These are phyloP conservation scores for Plantago coronopus DNA, from an alignment of 305 asterid genomes.

Conservation along the genomic window DNA sequence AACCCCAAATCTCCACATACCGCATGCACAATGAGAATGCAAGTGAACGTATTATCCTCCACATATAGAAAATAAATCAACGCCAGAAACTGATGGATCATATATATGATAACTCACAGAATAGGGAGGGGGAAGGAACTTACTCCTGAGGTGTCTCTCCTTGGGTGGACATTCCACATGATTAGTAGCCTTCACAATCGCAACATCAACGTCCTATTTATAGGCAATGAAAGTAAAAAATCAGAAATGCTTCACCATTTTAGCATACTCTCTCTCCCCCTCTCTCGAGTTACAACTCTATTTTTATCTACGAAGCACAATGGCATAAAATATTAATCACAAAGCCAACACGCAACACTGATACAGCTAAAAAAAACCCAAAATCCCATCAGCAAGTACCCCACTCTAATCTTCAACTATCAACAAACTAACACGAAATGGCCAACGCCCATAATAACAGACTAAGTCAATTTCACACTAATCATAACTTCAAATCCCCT, in stretches of 20 bases:
- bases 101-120: slow-evolving; percentile 18
- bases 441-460: background rate
- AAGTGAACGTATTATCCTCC: background rate
- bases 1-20: background rate
- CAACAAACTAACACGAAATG: slow-evolving; percentile 1
- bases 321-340: background rate
- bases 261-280: slow-evolving; percentile 1
- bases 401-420: background rate
- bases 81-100: slow-evolving; percentile 31
- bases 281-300: slow-evolving; percentile 7
- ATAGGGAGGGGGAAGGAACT: slow-evolving; percentile 24
- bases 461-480: background rate
- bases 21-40: background rate
- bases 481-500: background rate
- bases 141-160: slow-evolving; percentile 86
- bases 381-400: background rate
- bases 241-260: slow-evolving; percentile 19
- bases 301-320: slow-evolving; percentile 22
- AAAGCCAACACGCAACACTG: background rate
- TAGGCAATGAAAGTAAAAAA: slow-evolving; percentile 20
- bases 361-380: background rate
- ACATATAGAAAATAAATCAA: background rate
- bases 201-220: slow-evolving; percentile 90
- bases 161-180: slow-evolving; percentile 95
- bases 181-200: slow-evolving; percentile 96